Percentiles rank a stretch among this genome's conserved stretches.
phyloP scores from a whole-genome alignment of 176 grass and related monocot genomes.

The Eleusine coracana region DNA sequence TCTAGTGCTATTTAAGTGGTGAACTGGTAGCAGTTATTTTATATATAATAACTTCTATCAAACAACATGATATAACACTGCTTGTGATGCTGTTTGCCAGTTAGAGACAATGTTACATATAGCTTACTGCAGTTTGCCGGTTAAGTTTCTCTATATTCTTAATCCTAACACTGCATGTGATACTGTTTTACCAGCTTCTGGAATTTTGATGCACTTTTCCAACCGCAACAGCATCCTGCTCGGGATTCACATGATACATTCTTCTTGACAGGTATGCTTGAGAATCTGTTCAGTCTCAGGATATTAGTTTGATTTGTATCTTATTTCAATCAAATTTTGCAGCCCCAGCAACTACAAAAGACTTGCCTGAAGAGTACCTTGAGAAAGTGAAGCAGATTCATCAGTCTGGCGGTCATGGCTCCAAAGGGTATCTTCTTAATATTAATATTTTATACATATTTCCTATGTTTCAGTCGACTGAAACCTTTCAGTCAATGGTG shows the following conservation, averaged over 20 bases:
- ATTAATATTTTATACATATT: not conserved
- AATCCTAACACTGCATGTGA: conserved; percentile 3
- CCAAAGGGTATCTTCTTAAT: conserved; percentile 70
- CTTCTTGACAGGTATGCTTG: conserved; percentile 68
- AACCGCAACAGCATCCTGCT: conserved; percentile 97
- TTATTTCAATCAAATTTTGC: conserved; percentile 31
- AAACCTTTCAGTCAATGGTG: too few species aligned
- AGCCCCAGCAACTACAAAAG: conserved; percentile 65
- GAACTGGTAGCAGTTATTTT: not conserved
- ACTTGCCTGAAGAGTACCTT: conserved; percentile 89
- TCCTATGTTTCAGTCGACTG: too few species aligned
- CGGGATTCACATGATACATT: conserved; percentile 99
- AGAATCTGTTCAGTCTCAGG: conserved; percentile 10
- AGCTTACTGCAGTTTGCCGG: not conserved
- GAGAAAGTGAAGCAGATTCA: conserved; percentile 87
- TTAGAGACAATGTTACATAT: not conserved
- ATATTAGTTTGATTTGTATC: not conserved
- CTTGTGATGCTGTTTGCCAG: too few species aligned
- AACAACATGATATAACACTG: not conserved
- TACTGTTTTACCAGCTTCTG: conserved; percentile 71
- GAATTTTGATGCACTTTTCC: conserved; percentile 98
- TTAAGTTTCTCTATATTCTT: conserved; percentile 1
- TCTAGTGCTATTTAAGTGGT: not conserved
- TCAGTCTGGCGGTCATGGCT: conserved; percentile 83
- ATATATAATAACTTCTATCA: not conserved